Base-by-base conservation (phyloP, 2,329 filamentous ascomycete species). In the Phaeosphaeria sp. region DNA sequence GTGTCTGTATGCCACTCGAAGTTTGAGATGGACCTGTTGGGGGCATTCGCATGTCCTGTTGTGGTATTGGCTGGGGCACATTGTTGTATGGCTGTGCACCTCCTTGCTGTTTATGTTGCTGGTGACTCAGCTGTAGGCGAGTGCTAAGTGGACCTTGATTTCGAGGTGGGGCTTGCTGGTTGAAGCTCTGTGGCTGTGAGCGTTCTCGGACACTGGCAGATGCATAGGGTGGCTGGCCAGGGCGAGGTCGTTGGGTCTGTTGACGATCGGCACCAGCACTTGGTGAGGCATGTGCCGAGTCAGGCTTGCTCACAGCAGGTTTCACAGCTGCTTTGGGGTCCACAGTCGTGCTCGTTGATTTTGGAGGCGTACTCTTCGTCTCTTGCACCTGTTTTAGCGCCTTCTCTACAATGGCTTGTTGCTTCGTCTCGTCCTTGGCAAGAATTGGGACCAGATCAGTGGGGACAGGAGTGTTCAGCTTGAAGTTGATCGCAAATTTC, bases 351-450 rank as follows among this genome's bases (percentile, higher is more conserved):
- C 87, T 75, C 69, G 80, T 67, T 68, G 77, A 71, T 43, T 80
- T 72, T 46, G 72, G 67, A 22, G 74, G 70, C 9, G 76, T 71
- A 18, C 68, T 65, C 60, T 79, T 79, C 46, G 72, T 63, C 62
- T 85, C 81, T 55, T 92, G 88, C 2, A 88, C 89, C 65, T 94
- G 90, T 71, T 88, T 87, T 59, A 91, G 87, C 1, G 92, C 92
- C 77, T 93, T 96, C 68, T 93, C 90, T 71, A 97, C 90, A 62
- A 99, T 98, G 72, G 93, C 88, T 71, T 93, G 89, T 78, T 98
- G 95, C 80, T 97, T 99, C 46, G 83, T 85, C n/a, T 93, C 93
- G 73, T 99, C 95, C 76, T 98, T 99, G 57, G 95, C 94, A 59
- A 99, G 90, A 65, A 99, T 99, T 1, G 92, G 90, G 25, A 99